Evolutionary conservation across 2,329 filamentous ascomycete species (phyloP).

Genomic region (Aspergillus fischeri): DNA sequence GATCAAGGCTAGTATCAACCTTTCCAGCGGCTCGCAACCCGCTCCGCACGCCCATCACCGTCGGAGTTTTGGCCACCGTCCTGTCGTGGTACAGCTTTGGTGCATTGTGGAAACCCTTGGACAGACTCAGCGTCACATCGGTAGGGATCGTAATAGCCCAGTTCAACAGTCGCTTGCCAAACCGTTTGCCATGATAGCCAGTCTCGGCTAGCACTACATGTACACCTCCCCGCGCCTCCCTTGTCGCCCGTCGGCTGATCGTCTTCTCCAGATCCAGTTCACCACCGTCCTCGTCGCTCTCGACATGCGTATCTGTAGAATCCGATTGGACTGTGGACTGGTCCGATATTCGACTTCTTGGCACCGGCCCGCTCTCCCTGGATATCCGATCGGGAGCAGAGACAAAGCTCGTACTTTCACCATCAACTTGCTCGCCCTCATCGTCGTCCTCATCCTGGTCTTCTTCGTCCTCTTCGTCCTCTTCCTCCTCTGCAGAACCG

Average conservation of each 20-base stretch:
- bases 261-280: slow-evolving; percentile 12
- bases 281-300: neutral
- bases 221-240: neutral
- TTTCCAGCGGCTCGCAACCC: slow-evolving; percentile 75
- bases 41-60: slow-evolving; percentile 71
- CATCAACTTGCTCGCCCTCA: neutral
- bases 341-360: neutral
- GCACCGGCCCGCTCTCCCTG: neutral
- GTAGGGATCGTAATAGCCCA: slow-evolving; percentile 76
- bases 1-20: slow-evolving; percentile 27
- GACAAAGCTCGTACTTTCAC: neutral
- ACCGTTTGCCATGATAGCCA: slow-evolving; percentile 62
- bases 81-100: slow-evolving; percentile 82
- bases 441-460: neutral
- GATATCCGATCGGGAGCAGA: neutral
- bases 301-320: neutral
- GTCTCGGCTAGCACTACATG: slow-evolving; percentile 46
- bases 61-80: slow-evolving; percentile 71
- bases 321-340: neutral
- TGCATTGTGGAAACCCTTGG: slow-evolving; percentile 83
- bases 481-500: neutral
- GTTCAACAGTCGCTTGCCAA: slow-evolving; percentile 66
- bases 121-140: slow-evolving; percentile 77
- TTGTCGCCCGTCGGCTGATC: slow-evolving; percentile 2
- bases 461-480: neutral